Conservation (phyloP, 1,139 yeast genomes). For the Geotrichum cucujoidarum region DNA sequence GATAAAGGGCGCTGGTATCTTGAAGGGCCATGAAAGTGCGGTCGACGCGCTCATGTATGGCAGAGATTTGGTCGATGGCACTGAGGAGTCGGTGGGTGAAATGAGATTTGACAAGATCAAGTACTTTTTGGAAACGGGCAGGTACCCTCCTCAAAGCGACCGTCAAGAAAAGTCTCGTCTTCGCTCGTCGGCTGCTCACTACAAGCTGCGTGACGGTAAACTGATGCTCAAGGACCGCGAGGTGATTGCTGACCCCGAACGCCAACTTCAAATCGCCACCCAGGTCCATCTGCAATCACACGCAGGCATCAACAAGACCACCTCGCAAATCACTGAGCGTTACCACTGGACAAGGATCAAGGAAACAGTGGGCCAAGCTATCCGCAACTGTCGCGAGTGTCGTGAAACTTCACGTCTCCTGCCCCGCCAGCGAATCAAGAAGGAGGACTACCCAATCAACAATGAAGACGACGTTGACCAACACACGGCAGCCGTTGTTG, state of each 20-base stretch:
- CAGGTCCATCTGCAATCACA: conserved; percentile 65
- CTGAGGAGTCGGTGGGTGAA: conserved; percentile 51
- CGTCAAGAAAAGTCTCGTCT: conserved; percentile 83
- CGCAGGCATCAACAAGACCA: conserved; percentile 85
- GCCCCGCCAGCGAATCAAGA: conserved; percentile 18
- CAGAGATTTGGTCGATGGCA: conserved; percentile 44
- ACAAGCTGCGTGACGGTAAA: conserved; percentile 64
- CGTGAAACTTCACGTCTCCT: conserved; percentile 41
- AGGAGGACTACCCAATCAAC: conserved; percentile 21
- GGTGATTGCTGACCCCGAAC: conserved; percentile 69
- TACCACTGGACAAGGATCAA: conserved; percentile 92
- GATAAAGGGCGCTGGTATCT: conserved; percentile 76
- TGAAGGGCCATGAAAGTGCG: conserved; percentile 76
- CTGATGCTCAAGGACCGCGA: conserved; percentile 74
- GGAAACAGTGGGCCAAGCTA: conserved; percentile 76
- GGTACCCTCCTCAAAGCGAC: conserved; percentile 77
- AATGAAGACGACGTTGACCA: conserved; percentile 13
- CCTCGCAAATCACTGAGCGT: conserved; percentile 66
- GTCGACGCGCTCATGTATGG: conserved; percentile 78
- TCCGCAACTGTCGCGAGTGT: conserved; percentile 72
- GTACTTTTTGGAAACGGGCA: conserved; percentile 74
- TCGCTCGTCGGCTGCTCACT: conserved; percentile 76
- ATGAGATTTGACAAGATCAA: conserved; percentile 71
- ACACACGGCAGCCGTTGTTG: conserved; percentile 23
- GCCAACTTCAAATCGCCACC: conserved; percentile 69